Evolutionary conservation across 2,329 filamentous ascomycete genomes (phyloP).

Genomic region (Simplicillium aogashimaense): DNA sequence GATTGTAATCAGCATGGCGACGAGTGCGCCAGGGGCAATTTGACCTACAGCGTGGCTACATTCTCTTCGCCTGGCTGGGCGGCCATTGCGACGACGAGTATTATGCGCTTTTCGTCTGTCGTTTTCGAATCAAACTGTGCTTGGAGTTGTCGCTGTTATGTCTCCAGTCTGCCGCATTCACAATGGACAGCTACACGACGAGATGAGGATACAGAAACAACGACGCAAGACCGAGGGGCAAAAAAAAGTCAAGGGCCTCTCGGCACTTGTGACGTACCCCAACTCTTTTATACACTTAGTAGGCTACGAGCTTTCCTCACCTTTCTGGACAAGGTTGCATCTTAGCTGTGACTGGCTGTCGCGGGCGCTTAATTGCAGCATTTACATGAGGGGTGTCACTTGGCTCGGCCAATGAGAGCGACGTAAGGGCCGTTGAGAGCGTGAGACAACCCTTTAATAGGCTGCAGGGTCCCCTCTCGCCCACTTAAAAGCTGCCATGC

Average conservation of each 20-base stretch:
- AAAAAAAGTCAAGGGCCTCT: background rate
- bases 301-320: background rate
- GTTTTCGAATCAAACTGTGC: background rate
- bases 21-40: background rate
- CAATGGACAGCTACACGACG: too few species aligned
- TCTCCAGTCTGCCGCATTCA: too few species aligned
- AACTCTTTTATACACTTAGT: background rate
- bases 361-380: background rate
- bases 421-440: too few species aligned
- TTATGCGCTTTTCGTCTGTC: background rate
- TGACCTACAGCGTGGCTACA: constrained; percentile 38
- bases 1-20: background rate
- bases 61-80: constrained; percentile 38
- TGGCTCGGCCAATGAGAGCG: too few species aligned
- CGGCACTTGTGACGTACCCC: background rate
- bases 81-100: constrained; percentile 29
- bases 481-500: too few species aligned
- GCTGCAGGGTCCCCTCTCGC: too few species aligned
- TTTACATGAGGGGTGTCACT: background rate
- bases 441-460: too few species aligned
- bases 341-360: background rate
- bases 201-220: too few species aligned
- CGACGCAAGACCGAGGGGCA: background rate
- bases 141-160: background rate
- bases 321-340: background rate